Percentiles rank a stretch among this genome's conserved stretches.
Conservation (phyloP, 129 eudicot genomes). For the Silybum marianum region DNA sequence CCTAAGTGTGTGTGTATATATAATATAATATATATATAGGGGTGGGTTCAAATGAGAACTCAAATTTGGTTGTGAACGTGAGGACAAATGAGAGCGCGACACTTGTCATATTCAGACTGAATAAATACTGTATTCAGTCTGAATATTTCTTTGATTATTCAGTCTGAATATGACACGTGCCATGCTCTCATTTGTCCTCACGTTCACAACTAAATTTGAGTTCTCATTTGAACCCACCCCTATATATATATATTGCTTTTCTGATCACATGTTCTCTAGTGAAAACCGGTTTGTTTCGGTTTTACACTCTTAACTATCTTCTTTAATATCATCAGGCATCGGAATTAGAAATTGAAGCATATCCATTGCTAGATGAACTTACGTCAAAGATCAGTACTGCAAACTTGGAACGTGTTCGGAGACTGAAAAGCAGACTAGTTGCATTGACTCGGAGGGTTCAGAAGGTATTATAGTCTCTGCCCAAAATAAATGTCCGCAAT, state of each 20-base stretch:
- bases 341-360: constrained; percentile 87
- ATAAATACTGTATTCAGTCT: too few species aligned
- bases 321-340: constrained; percentile 60
- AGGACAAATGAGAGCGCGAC: too few species aligned
- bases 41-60: too few species aligned
- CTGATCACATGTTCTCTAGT: not conserved
- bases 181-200: too few species aligned
- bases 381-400: constrained; percentile 88
- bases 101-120: too few species aligned
- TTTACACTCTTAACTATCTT: not conserved
- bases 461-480: constrained; percentile 52
- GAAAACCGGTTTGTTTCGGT: not conserved
- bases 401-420: constrained; percentile 87
- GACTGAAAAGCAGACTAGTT: constrained; percentile 92
- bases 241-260: not conserved
- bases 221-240: too few species aligned
- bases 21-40: too few species aligned
- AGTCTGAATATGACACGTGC: too few species aligned
- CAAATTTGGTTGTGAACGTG: too few species aligned
- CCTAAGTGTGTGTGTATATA: not conserved
- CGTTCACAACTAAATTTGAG: too few species aligned
- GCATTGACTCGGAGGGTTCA: constrained; percentile 90
- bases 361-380: constrained; percentile 94
- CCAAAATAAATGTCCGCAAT: not conserved
- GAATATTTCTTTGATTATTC: too few species aligned